Percentiles rank a stretch among this genome's conserved stretches.
Evolutionary conservation across 768 basidiomycete genomes (phyloP).

Genomic region (Suillus fuscotomentosus): DNA sequence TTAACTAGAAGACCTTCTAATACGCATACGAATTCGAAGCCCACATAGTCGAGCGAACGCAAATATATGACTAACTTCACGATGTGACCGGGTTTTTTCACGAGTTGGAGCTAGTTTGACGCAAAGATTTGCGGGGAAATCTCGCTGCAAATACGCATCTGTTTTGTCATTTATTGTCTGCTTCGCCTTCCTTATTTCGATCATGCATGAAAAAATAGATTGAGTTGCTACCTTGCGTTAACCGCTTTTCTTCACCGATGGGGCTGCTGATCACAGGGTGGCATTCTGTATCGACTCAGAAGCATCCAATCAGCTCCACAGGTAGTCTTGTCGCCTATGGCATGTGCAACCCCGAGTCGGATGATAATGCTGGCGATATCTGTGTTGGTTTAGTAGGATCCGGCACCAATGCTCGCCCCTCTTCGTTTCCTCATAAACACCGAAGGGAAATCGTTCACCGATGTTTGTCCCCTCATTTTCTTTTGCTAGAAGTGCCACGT

Average conservation of each 20-base stretch:
- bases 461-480: background rate
- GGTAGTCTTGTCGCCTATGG: background rate
- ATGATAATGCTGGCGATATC: slow-evolving; percentile 1
- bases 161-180: background rate
- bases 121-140: background rate
- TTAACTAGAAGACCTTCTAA: background rate
- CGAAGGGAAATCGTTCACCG: background rate
- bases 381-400: background rate
- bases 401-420: background rate
- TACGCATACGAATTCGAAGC: background rate
- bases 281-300: background rate
- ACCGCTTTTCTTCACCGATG: background rate
- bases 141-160: background rate
- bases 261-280: background rate
- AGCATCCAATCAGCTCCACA: background rate
- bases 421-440: slow-evolving; percentile 6
- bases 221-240: background rate
- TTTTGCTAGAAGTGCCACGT: background rate
- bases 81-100: background rate
- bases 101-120: background rate
- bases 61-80: background rate
- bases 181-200: background rate
- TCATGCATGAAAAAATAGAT: slow-evolving; percentile 1
- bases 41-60: background rate
- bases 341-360: slow-evolving; percentile 2